Evolutionary conservation across 176 grass and related monocot species (phyloP).

Genomic region (Areca catechu): DNA sequence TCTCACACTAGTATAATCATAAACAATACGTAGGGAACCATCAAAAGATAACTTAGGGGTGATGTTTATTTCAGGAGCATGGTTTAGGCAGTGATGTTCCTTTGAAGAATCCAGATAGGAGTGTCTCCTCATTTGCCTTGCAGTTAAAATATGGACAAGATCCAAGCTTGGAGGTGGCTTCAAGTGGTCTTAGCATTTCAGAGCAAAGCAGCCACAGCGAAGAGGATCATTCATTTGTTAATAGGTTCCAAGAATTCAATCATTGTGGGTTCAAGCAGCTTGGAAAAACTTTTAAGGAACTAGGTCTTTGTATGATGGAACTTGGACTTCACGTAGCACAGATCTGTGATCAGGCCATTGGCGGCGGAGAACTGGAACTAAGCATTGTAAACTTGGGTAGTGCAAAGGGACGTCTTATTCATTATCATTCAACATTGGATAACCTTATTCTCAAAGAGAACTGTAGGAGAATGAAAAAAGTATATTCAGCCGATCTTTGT

Average conservation of each 20-base stretch:
- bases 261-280: constrained; percentile 37
- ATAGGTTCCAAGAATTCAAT: constrained; percentile 13
- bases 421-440: constrained; percentile 75
- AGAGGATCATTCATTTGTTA: not conserved
- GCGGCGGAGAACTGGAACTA: constrained; percentile 42
- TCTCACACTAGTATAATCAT: no score
- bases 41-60: not conserved
- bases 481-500: not conserved
- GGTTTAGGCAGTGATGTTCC: constrained; percentile 79
- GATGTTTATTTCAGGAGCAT: constrained; percentile 44
- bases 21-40: no score
- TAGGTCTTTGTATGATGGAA: constrained; percentile 77
- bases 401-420: constrained; percentile 78
- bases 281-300: constrained; percentile 36
- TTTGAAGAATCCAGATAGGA: constrained; percentile 52
- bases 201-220: not conserved
- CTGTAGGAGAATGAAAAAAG: constrained; percentile 23
- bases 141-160: constrained; percentile 34
- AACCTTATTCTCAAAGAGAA: constrained; percentile 42
- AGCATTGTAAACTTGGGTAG: constrained; percentile 54
- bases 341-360: constrained; percentile 55
- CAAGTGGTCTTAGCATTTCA: not conserved
- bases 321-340: constrained; percentile 58
- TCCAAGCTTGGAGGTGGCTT: not conserved
- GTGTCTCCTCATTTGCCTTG: constrained; percentile 51